These are phyloP conservation scores for Metschnikowia borealis DNA, from an alignment of 805 yeast genomes.

Conservation along the genomic window DNA sequence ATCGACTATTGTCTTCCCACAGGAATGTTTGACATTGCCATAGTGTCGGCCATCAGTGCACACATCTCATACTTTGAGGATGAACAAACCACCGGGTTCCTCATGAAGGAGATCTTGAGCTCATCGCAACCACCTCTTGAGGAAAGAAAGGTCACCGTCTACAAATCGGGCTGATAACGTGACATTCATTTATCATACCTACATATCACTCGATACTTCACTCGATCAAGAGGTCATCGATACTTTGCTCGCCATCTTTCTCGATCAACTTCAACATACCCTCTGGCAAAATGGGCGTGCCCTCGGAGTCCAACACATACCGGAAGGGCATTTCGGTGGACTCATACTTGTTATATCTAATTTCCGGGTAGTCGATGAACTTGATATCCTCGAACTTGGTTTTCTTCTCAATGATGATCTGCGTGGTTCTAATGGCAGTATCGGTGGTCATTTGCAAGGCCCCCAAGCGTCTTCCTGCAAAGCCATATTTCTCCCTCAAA, in stretches of 20 bases:
- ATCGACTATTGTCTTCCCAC: slow-evolving; percentile 78
- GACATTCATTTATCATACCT: neutral
- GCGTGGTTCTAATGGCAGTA: slow-evolving; percentile 92
- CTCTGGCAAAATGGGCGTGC: slow-evolving; percentile 79
- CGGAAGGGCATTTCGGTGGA: slow-evolving; percentile 98
- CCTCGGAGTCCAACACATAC: slow-evolving; percentile 62
- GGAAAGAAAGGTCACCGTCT: slow-evolving; percentile 26
- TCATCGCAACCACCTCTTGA: slow-evolving; percentile 21
- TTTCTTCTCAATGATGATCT: slow-evolving; percentile 61
- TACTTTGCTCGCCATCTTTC: slow-evolving; percentile 77
- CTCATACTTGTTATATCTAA: slow-evolving; percentile 80
- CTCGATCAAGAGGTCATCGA: slow-evolving; percentile 60
- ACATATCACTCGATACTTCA: slow-evolving; percentile 7
- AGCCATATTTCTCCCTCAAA: slow-evolving; percentile 72
- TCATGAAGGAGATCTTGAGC: slow-evolving; percentile 54
- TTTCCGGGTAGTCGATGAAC: slow-evolving; percentile 92
- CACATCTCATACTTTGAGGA: slow-evolving; percentile 89
- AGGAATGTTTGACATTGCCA: slow-evolving; percentile 73
- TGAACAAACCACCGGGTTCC: slow-evolving; percentile 74
- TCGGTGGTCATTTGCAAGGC: slow-evolving; percentile 95
- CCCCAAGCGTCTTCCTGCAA: slow-evolving; percentile 84
- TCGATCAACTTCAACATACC: slow-evolving; percentile 89
- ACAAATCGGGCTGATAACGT: slow-evolving; percentile 11
- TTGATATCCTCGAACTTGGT: slow-evolving; percentile 64
- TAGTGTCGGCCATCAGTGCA: slow-evolving; percentile 78